These are phyloP conservation scores for Pythium phragmiticola DNA, from an alignment of 352 stramenopile genomes.

Conservation along the genomic window DNA sequence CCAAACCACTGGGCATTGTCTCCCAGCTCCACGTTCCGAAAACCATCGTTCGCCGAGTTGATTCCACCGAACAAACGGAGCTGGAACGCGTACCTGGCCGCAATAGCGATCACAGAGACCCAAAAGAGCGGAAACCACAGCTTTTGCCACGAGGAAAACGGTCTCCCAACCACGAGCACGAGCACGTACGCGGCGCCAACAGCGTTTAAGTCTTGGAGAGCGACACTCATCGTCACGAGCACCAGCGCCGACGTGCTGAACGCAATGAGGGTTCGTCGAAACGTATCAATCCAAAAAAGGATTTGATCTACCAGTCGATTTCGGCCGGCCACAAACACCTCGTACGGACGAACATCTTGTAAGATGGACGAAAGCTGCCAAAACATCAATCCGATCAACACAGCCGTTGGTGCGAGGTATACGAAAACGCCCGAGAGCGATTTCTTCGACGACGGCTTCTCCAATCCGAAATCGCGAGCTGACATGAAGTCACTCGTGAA, in stretches of 20 bases:
- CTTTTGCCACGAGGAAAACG: conserved; percentile 59
- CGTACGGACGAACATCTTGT: conserved; percentile 58
- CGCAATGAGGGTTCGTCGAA: conserved; percentile 64
- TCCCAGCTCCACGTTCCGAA: conserved; percentile 12
- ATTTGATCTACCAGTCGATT: conserved; percentile 53
- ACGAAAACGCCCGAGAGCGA: conserved; percentile 73
- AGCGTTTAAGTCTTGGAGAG: conserved; percentile 59
- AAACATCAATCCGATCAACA: conserved; percentile 75
- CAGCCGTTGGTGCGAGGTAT: conserved; percentile 70
- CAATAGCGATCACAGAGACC: conserved; percentile 56
- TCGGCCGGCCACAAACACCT: conserved; percentile 59
- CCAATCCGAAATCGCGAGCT: conserved; percentile 68
- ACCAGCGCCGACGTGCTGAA: conserved; percentile 69
- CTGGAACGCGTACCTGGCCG: conserved; percentile 70
- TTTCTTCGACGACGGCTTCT: conserved; percentile 57
- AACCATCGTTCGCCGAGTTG: conserved; percentile 18
- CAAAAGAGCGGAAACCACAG: conserved; percentile 83
- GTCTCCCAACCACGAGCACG: conserved; percentile 51
- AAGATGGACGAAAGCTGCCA: conserved; percentile 83
- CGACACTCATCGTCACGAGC: conserved; percentile 68
- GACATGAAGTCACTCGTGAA: conserved; percentile 75
- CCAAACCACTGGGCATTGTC: conserved; percentile 28
- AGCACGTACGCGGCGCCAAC: conserved; percentile 69
- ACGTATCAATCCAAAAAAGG: conserved; percentile 50
- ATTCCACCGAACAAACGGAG: conserved; percentile 19